Percentiles rank a stretch among this genome's conserved stretches.
These are phyloP conservation scores for Encephalitozoon romaleae DNA, from an alignment of 371 early-diverging fungal genomes.

Conservation along the genomic window DNA sequence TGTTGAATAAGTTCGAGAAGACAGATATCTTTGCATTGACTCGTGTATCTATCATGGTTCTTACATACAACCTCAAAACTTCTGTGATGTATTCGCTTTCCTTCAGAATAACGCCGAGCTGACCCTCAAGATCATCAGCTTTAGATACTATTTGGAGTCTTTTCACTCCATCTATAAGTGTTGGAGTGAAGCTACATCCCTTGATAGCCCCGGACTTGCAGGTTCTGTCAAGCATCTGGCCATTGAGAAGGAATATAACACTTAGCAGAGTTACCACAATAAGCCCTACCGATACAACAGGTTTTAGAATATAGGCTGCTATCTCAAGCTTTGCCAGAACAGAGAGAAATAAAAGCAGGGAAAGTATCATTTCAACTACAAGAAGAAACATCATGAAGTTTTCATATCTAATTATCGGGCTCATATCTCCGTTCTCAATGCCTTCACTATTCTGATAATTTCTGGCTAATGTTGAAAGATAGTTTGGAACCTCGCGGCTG, in stretches of 20 bases:
- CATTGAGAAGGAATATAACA: constrained; percentile 12
- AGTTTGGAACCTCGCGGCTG: not conserved
- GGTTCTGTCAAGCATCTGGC: constrained; percentile 38
- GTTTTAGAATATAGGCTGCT: not conserved
- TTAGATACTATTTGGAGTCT: not conserved
- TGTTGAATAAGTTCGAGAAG: constrained; percentile 41
- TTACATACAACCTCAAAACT: constrained; percentile 6
- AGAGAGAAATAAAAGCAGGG: not conserved
- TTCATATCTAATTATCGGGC: not conserved
- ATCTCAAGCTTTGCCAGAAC: not conserved
- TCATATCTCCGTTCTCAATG: not conserved
- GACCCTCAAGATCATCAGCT: not conserved
- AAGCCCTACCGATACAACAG: not conserved
- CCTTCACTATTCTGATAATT: not conserved
- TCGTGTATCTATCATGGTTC: not conserved
- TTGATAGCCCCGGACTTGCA: constrained; percentile 28
- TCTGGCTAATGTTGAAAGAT: not conserved
- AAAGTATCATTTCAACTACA: not conserved
- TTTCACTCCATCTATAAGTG: not conserved
- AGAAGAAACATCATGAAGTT: not conserved
- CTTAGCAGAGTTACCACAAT: not conserved
- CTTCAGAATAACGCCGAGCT: not conserved
- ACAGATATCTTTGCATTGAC: constrained; percentile 10
- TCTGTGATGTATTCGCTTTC: not conserved
- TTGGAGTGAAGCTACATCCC: constrained; percentile 15